A percentile compares a stretch with the other conserved stretches of the same genome.
Conservation (phyloP, 2,329 filamentous ascomycete genomes). For the Phoma sp. region DNA sequence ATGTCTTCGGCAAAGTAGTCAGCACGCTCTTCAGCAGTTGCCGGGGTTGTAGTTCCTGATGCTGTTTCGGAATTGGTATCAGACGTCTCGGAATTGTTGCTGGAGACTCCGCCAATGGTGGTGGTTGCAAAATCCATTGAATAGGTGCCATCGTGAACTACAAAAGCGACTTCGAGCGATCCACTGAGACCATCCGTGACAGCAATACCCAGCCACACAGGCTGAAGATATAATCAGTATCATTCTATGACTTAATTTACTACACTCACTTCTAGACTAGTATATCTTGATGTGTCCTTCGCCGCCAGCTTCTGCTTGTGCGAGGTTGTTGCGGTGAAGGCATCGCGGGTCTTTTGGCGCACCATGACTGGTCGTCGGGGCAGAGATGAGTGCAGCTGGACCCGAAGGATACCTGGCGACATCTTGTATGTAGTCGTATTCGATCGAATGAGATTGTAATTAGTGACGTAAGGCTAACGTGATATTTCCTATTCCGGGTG, state of each 20-base stretch:
- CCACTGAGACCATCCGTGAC: conserved; percentile 59
- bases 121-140: conserved; percentile 71
- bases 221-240: conserved; percentile 18
- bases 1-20: conserved; percentile 62
- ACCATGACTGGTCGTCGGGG: conserved; percentile 21
- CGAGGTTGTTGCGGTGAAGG: conserved; percentile 35
- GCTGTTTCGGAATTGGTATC: conserved; percentile 5
- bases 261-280: conserved; percentile 25
- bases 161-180: conserved; percentile 60
- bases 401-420: background rate
- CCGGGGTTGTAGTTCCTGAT: conserved; percentile 22
- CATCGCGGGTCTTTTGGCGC: conserved; percentile 30
- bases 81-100: conserved; percentile 8
- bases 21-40: conserved; percentile 23
- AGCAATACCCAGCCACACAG: conserved; percentile 67
- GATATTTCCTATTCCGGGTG: conserved; percentile 6
- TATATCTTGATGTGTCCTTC: conserved; percentile 18
- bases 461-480: conserved; percentile 17
- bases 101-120: conserved; percentile 10
- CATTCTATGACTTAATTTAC: background rate
- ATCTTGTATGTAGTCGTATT: conserved; percentile 6
- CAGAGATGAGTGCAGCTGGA: background rate
- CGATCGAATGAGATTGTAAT: conserved; percentile 5
- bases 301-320: conserved; percentile 27
- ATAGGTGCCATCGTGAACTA: conserved; percentile 76